Conservation (phyloP, 78 protist species). For the Polysphondylium violaceum region DNA sequence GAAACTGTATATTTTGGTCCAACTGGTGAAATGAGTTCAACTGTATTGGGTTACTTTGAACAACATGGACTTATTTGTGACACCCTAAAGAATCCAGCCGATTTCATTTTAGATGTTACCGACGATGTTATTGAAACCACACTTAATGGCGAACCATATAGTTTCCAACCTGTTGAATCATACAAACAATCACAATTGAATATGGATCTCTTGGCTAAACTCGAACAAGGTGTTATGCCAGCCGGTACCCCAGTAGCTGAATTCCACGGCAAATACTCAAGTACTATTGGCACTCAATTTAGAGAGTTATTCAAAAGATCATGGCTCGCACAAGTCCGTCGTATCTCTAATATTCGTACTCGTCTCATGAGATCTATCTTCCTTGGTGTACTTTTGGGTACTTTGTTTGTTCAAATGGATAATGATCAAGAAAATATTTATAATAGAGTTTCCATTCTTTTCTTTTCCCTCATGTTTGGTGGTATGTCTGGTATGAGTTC, state of each 20-base stretch:
- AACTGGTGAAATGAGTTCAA: slow-evolving; percentile 59
- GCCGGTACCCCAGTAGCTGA: slow-evolving; percentile 32
- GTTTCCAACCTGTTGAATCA: slow-evolving; percentile 1
- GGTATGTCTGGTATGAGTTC: slow-evolving; percentile 76
- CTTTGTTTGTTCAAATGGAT: slow-evolving; percentile 43
- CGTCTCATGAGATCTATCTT: slow-evolving; percentile 47
- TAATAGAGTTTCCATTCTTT: slow-evolving; percentile 55
- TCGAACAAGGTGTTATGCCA: slow-evolving; percentile 69
- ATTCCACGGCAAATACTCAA: slow-evolving; percentile 50
- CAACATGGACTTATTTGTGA: slow-evolving; percentile 44
- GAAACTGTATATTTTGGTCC: slow-evolving; percentile 86
- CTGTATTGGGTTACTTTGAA: slow-evolving; percentile 43
- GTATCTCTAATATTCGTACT: slow-evolving; percentile 41
- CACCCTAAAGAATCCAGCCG: slow-evolving; percentile 81
- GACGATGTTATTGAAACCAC: slow-evolving; percentile 38
- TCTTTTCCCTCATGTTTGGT: slow-evolving; percentile 73
- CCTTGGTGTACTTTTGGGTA: slow-evolving; percentile 73
- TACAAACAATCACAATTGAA: slow-evolving; percentile 24
- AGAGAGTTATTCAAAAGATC: slow-evolving; percentile 19
- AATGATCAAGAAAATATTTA: slow-evolving; percentile 41
- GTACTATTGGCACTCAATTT: slow-evolving; percentile 43
- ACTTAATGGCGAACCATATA: slow-evolving; percentile 1
- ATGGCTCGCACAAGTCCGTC: slow-evolving; percentile 54
- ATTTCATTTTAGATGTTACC: slow-evolving; percentile 75
- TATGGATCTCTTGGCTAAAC: neutral